phyloP scores from a whole-genome alignment of 2,329 filamentous ascomycete genomes.

The Hymenoscyphus albidus region DNA sequence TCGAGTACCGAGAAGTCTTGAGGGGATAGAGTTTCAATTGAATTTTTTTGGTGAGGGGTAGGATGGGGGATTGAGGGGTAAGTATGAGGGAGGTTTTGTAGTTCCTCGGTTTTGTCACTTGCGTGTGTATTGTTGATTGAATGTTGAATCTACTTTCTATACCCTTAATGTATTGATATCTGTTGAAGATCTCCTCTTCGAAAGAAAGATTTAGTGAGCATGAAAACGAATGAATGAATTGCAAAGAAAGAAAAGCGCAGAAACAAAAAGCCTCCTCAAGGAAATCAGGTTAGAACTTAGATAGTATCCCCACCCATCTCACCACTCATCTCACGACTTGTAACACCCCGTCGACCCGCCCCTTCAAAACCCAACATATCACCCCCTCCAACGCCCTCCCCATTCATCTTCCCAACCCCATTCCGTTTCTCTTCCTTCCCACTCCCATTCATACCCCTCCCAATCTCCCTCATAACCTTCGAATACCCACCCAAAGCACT shows the following conservation, averaged over 20 bases:
- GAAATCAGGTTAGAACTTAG: neutral
- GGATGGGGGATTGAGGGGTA: no score
- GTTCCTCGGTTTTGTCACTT: no score
- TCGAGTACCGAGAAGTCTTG: no score
- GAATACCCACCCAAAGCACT: slow-evolving; percentile 22
- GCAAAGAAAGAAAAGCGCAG: slow-evolving; percentile 10
- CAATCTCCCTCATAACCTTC: neutral
- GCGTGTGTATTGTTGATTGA: neutral
- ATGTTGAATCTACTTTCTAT: neutral
- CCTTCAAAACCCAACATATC: neutral
- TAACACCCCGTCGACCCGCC: slow-evolving; percentile 13
- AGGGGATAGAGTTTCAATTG: no score
- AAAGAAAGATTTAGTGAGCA: neutral
- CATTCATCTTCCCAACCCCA: slow-evolving; percentile 10
- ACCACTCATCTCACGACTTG: slow-evolving; percentile 51
- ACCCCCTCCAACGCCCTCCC: slow-evolving; percentile 1
- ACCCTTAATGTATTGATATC: neutral
- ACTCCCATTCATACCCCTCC: neutral
- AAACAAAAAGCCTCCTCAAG: neutral
- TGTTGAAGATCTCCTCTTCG: neutral
- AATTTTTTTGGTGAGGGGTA: no score
- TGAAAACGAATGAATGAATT: neutral
- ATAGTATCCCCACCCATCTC: slow-evolving; percentile 61
- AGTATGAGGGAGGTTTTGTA: no score
- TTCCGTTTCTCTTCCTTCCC: neutral